Conservation (phyloP, 306 rosid genomes). For the Prunus kanzakura region DNA sequence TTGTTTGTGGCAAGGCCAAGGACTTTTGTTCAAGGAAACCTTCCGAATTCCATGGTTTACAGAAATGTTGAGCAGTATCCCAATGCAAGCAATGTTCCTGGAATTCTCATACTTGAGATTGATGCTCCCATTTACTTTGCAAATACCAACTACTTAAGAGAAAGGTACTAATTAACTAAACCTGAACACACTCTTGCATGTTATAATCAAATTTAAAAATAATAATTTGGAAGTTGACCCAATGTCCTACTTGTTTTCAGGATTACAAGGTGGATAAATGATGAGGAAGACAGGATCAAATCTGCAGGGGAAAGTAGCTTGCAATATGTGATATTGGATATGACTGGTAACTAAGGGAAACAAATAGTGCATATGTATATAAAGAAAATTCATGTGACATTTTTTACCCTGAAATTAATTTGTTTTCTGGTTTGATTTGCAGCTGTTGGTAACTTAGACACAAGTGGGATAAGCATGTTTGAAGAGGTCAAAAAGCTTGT, state of each 20-base stretch:
- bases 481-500: constrained; percentile 71
- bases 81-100: too few species aligned
- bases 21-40: too few species aligned
- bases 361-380: too few species aligned
- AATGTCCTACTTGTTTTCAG: constrained; percentile 31
- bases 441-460: constrained; percentile 97
- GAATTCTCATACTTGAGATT: too few species aligned
- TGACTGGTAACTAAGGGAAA: constrained; percentile 52
- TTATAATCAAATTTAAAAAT: not conserved
- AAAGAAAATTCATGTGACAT: too few species aligned
- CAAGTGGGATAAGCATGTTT: constrained; percentile 96
- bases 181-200: too few species aligned
- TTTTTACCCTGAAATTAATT: not conserved
- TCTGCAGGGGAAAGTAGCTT: constrained; percentile 57
- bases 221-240: not conserved
- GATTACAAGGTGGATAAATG: constrained; percentile 92
- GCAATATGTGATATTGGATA: constrained; percentile 69
- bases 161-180: too few species aligned
- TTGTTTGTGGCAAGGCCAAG: too few species aligned
- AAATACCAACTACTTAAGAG: too few species aligned
- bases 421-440: not conserved
- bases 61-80: too few species aligned
- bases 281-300: constrained; percentile 83
- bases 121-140: too few species aligned
- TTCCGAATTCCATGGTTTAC: too few species aligned